phyloP scores from a whole-genome alignment of 2,329 filamentous ascomycete genomes.

The Fusarium palustre region DNA sequence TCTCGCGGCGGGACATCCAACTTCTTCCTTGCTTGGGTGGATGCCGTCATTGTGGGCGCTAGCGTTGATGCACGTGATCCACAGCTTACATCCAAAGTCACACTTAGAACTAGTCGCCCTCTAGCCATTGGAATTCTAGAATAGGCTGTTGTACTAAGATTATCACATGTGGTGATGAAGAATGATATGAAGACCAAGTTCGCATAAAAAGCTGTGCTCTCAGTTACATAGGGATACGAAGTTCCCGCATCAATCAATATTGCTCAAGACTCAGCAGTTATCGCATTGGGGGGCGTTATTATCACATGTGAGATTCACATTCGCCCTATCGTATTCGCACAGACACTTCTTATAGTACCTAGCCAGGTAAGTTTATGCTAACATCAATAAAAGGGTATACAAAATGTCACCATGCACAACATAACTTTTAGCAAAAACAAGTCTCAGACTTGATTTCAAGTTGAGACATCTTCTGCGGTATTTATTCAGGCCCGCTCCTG shows the following conservation, averaged over 20 bases:
- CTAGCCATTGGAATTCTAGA: background rate
- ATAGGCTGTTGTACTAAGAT: background rate
- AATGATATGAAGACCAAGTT: slow-evolving; percentile 22
- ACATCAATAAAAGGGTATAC: background rate
- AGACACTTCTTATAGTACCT: slow-evolving; percentile 9
- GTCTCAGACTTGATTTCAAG: slow-evolving; percentile 2
- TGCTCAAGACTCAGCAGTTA: background rate
- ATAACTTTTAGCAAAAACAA: background rate
- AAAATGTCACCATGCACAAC: background rate
- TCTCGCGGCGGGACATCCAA: slow-evolving; percentile 38
- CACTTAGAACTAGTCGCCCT: background rate
- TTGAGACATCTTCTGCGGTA: slow-evolving; percentile 7
- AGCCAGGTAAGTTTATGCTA: slow-evolving; percentile 6
- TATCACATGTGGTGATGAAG: slow-evolving; percentile 21
- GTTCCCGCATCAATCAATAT: background rate
- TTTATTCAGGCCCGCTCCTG: slow-evolving; percentile 36
- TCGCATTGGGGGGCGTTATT: background rate
- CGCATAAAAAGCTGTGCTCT: background rate
- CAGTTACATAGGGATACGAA: background rate
- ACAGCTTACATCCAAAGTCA: slow-evolving; percentile 18
- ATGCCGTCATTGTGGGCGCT: slow-evolving; percentile 48
- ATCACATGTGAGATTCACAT: slow-evolving; percentile 22
- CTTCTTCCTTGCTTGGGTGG: slow-evolving; percentile 43
- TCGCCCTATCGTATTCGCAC: slow-evolving; percentile 15
- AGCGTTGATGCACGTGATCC: slow-evolving; percentile 44